Evolutionary conservation across 106 monocot genomes (phyloP).

Genomic region (Acorus gramineus): DNA sequence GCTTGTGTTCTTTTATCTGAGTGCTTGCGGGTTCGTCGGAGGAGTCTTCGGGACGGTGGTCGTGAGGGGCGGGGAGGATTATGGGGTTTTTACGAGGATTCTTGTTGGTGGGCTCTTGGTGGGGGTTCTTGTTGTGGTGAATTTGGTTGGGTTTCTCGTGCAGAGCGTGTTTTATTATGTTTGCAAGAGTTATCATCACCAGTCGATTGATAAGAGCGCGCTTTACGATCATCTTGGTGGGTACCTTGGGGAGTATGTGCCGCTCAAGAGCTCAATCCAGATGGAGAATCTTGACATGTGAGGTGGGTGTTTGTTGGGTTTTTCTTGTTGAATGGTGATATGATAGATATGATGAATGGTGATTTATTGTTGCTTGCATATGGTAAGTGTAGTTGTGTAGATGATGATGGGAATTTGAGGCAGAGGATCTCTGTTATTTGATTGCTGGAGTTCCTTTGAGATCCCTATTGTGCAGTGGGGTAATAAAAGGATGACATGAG

Average conservation of each 20-base stretch:
- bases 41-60: constrained; percentile 29
- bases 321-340: too few species aligned
- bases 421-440: too few species aligned
- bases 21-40: constrained; percentile 30
- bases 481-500: too few species aligned
- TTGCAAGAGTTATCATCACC: constrained; percentile 78
- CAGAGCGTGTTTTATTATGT: constrained; percentile 90
- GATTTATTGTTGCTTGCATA: too few species aligned
- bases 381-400: too few species aligned
- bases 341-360: too few species aligned
- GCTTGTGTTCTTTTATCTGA: constrained; percentile 19
- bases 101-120: constrained; percentile 48
- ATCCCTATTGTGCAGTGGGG: too few species aligned
- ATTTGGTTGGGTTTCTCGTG: constrained; percentile 47
- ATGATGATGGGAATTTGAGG: too few species aligned
- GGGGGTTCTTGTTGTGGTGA: constrained; percentile 44
- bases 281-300: constrained; percentile 35
- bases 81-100: constrained; percentile 22
- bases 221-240: constrained; percentile 52
- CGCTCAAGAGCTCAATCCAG: constrained; percentile 55
- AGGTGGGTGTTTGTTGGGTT: too few species aligned
- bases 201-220: constrained; percentile 43
- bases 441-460: too few species aligned
- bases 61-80: constrained; percentile 38
- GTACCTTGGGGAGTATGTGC: constrained; percentile 68